These are phyloP conservation scores for Cladophialophora bantiana DNA, from an alignment of 2,329 filamentous ascomycete species.

Conservation along the genomic window DNA sequence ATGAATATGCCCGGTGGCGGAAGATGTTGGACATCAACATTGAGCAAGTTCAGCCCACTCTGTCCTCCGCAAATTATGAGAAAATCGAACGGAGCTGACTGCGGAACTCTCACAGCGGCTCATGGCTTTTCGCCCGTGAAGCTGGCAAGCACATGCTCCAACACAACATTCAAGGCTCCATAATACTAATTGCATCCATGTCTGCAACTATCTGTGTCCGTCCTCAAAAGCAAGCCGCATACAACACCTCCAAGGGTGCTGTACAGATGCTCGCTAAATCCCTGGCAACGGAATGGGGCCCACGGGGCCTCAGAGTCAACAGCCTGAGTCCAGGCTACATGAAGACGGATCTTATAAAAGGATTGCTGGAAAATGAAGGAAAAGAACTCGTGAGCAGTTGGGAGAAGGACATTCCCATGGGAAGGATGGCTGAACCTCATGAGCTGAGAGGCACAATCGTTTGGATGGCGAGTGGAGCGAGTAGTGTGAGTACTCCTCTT, in stretches of 20 bases:
- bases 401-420: conserved; percentile 46
- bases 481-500: background rate
- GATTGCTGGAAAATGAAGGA: conserved; percentile 47
- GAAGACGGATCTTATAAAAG: conserved; percentile 46
- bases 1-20: conserved; percentile 45
- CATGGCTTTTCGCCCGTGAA: conserved; percentile 83
- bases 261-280: conserved; percentile 40
- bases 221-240: conserved; percentile 49
- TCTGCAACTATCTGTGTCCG: conserved; percentile 44
- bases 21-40: conserved; percentile 49
- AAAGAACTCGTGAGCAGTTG: conserved; percentile 48
- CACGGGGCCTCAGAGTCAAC: conserved; percentile 50
- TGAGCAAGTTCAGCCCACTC: conserved; percentile 29
- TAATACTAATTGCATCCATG: conserved; percentile 44
- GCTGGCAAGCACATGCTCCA: conserved; percentile 67
- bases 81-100: conserved; percentile 1
- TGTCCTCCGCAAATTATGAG: background rate
- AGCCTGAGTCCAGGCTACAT: conserved; percentile 49
- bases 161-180: conserved; percentile 40
- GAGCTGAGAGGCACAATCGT: conserved; percentile 49
- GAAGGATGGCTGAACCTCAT: conserved; percentile 48
- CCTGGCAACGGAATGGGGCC: conserved; percentile 48
- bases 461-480: conserved; percentile 38
- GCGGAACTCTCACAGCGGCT: conserved; percentile 59
- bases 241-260: conserved; percentile 45